A percentile compares a stretch with the other conserved stretches of the same genome.
These are phyloP conservation scores for Chlorella ohadii DNA, from an alignment of 139 green algal species.

Conservation along the genomic window DNA sequence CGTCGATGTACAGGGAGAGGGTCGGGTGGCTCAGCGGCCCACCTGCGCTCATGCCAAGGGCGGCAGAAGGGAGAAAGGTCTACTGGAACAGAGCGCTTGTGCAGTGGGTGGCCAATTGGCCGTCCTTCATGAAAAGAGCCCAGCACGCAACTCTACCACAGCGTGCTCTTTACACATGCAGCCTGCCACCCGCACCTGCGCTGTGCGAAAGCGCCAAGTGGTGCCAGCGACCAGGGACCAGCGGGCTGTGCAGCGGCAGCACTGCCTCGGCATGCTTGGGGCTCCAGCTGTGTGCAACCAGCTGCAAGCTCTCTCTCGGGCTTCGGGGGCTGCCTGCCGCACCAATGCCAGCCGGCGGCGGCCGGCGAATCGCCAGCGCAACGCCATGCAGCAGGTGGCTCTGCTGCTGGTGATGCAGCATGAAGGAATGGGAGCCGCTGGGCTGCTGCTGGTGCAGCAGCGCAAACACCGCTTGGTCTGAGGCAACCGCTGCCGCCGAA, in stretches of 20 bases:
- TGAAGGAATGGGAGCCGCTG: background rate
- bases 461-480: conserved; percentile 9
- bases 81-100: background rate
- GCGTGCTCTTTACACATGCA: too few relatives aligned
- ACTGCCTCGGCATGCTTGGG: conserved; percentile 36
- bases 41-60: background rate
- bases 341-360: background rate
- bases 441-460: conserved; percentile 19
- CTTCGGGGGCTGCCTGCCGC: background rate
- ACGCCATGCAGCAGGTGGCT: conserved; percentile 2
- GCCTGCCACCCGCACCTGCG: conserved; percentile 16
- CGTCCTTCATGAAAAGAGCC: too few relatives aligned
- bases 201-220: conserved; percentile 51
- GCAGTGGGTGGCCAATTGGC: too few relatives aligned
- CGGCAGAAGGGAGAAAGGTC: background rate
- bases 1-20: conserved; percentile 49
- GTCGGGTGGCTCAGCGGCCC: conserved; percentile 35
- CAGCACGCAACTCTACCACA: too few relatives aligned
- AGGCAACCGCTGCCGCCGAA: background rate
- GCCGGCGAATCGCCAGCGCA: conserved; percentile 9
- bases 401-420: background rate
- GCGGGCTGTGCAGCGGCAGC: conserved; percentile 24
- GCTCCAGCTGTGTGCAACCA: conserved; percentile 29
- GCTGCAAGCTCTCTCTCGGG: background rate
- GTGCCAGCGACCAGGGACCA: conserved; percentile 48